Evolutionary conservation across 441 rosid genomes (phyloP), one percentile per base, ranked within the genome.

Genomic region (Populus hybrid): DNA sequence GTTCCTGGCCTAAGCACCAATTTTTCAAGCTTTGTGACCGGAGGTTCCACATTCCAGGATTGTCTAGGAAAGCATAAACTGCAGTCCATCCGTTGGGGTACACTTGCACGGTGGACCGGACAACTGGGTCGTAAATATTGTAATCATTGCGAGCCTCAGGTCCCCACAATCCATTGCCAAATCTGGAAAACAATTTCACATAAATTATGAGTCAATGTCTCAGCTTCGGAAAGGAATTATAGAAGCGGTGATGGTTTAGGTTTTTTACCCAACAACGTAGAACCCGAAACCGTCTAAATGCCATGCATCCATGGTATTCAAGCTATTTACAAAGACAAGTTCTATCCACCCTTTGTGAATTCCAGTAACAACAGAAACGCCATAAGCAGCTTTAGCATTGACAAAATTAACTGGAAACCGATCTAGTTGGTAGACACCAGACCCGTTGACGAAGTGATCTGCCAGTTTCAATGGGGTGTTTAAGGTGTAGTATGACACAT

Each of bases 11-110:
- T 18, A 91, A 72, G 80, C 87, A 93, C 82, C 91, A 91, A 31
- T 87, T 84, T 16, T 83, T 88, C 92, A 91, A 86, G 72, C 77
- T 80, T 80, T 93, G 92, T 1, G 92, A 89, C 77, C 97, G 86
- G 64, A 91, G 35, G 81, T 90, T 92, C 97, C 97, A 91, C 92
- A 92, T 89, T 74, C 97, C 95, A 40, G 88, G 91, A 68, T 92
- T 92, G 87, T 91, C 92, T 65, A 90, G 74, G 28, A 87, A 80
- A 80, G 88, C 78, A 79, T 84, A 89, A 61, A 91, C 78, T 1
- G 95, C 88, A 7, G 91, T 88, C 97, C 97, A 89, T 59, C 77
- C 75, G 18, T 67, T 71, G 0, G 88, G 86, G 35, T 82, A 80
- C 36, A 77, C 85, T 63, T 80, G 83, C 9, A 77, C 68, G 1